Evolutionary conservation across 2,329 filamentous ascomycete species (phyloP).

Genomic region (Rhynchosporium agropyri): DNA sequence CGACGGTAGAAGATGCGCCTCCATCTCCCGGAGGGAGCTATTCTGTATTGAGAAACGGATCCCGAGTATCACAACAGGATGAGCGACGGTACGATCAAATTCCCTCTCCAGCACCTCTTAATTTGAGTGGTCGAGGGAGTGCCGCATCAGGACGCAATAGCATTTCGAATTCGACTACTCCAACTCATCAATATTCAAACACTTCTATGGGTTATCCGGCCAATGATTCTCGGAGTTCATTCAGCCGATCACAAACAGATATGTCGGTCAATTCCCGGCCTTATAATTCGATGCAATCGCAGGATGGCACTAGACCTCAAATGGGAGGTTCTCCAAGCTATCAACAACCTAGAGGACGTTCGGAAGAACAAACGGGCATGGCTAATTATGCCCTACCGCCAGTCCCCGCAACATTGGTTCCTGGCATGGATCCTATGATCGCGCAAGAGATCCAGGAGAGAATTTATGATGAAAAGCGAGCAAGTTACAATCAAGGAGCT

Average conservation of each 20-base stretch:
- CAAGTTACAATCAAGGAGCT: constrained; percentile 48
- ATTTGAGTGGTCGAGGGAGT: constrained; percentile 37
- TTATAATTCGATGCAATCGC: constrained; percentile 33
- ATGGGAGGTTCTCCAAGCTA: constrained; percentile 11
- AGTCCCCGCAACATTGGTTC: constrained; percentile 60
- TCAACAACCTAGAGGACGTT: constrained; percentile 31
- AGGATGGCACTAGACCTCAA: constrained; percentile 20
- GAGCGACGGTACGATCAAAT: constrained; percentile 38
- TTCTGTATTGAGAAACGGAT: constrained; percentile 29
- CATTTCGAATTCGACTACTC: constrained; percentile 25
- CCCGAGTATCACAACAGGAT: constrained; percentile 31
- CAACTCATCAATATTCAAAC: constrained; percentile 36
- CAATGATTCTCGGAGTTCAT: constrained; percentile 34
- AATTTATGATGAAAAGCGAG: constrained; percentile 59
- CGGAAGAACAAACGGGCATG: constrained; percentile 28
- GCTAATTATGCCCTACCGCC: constrained; percentile 48
- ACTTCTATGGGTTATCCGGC: constrained; percentile 36
- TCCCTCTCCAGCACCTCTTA: constrained; percentile 40
- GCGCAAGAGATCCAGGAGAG: constrained; percentile 60
- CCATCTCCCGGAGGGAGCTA: constrained; percentile 35
- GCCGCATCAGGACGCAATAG: constrained; percentile 35
- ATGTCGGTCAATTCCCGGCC: constrained; percentile 34
- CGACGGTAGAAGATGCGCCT: constrained; percentile 49
- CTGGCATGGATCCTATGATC: constrained; percentile 60
- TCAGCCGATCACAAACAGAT: constrained; percentile 31